Percentiles rank a stretch among this genome's conserved stretches.
These are phyloP conservation scores for Sporothrix schenckii DNA, from an alignment of 2,329 filamentous ascomycete species.

Conservation along the genomic window DNA sequence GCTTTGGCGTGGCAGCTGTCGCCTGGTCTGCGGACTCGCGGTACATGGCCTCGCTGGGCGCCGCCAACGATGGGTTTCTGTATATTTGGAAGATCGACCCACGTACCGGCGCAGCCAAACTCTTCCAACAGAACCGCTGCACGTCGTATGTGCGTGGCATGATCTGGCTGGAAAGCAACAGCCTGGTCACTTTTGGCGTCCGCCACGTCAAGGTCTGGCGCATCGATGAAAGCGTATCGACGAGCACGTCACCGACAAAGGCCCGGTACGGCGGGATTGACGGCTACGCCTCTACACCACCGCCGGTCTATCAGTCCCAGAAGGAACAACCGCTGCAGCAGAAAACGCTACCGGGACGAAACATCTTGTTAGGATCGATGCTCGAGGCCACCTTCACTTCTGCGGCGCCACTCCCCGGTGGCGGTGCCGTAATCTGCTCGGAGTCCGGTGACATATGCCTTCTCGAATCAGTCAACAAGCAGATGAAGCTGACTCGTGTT, in stretches of 20 bases:
- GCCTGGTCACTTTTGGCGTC: conserved; percentile 81
- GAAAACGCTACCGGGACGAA: conserved; percentile 79
- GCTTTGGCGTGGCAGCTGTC: conserved; percentile 83
- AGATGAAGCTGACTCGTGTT: conserved; percentile 70
- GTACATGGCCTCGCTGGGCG: conserved; percentile 85
- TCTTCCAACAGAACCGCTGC: conserved; percentile 88
- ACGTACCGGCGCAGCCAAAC: conserved; percentile 75
- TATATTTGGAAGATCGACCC: conserved; percentile 87
- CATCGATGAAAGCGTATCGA: conserved; percentile 65
- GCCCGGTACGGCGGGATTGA: conserved; percentile 56
- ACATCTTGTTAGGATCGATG: conserved; percentile 79
- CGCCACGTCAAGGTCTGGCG: conserved; percentile 94
- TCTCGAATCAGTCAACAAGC: conserved; percentile 73
- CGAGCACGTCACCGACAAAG: conserved; percentile 57
- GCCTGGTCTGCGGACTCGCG: conserved; percentile 86
- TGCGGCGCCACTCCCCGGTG: conserved; percentile 70
- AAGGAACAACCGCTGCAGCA: conserved; percentile 43
- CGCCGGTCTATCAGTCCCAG: conserved; percentile 42
- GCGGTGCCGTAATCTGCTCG: conserved; percentile 79
- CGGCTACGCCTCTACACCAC: conserved; percentile 44
- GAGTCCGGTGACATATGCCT: conserved; percentile 89
- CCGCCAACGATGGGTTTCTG: conserved; percentile 89
- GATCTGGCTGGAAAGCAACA: conserved; percentile 83
- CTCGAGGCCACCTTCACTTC: conserved; percentile 84
- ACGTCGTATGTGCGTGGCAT: conserved; percentile 84